Conservation (phyloP, 129 eudicot species). For the Daucus carota region DNA sequence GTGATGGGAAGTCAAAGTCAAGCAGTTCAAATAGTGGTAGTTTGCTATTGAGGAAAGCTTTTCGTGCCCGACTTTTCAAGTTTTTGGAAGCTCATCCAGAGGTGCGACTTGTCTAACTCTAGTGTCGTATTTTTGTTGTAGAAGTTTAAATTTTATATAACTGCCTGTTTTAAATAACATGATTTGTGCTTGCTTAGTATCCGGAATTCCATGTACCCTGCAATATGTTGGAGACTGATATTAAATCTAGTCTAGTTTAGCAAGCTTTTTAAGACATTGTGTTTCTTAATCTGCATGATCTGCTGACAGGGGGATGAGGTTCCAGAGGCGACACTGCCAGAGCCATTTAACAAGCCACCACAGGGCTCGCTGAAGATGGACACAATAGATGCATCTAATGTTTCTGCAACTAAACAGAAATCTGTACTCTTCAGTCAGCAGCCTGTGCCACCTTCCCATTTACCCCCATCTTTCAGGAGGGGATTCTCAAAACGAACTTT, state of each 20-base stretch:
- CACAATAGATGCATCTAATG: background rate
- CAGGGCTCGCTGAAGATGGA: conserved; percentile 1
- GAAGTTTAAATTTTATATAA: background rate
- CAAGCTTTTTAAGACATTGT: background rate
- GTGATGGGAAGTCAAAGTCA: conserved; percentile 28
- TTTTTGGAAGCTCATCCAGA: conserved; percentile 52
- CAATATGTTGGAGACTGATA: background rate
- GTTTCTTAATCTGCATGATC: background rate
- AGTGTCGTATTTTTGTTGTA: background rate
- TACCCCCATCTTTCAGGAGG: conserved; percentile 46
- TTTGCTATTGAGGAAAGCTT: conserved; percentile 49
- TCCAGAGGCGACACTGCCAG: conserved; percentile 60
- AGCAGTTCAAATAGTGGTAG: conserved; percentile 25
- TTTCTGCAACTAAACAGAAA: background rate
- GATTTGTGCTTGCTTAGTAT: background rate
- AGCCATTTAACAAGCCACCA: conserved; percentile 33
- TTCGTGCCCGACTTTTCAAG: conserved; percentile 46
- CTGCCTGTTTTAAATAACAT: background rate
- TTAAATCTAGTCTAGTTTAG: background rate
- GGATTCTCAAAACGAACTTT: conserved; percentile 36
- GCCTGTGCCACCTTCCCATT: conserved; percentile 36
- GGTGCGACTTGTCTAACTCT: conserved; percentile 26
- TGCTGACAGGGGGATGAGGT: conserved; percentile 52
- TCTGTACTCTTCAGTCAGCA: conserved; percentile 7
- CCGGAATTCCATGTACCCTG: background rate